Evolutionary conservation across 306 rosid species (phyloP).

Genomic region (Senna tora): DNA sequence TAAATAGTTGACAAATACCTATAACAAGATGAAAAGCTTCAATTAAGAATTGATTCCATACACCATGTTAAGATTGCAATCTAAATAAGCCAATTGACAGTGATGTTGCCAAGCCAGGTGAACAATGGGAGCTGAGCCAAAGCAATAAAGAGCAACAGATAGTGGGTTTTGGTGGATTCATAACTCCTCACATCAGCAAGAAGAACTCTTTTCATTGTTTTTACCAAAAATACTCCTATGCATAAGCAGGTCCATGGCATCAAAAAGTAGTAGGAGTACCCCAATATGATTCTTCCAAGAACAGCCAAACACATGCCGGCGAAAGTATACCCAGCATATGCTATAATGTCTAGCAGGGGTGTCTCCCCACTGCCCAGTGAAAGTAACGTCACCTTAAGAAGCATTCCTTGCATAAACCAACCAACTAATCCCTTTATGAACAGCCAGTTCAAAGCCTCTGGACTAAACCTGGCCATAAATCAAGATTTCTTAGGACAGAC

Average conservation of each 20-base stretch:
- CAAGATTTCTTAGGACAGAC: conserved; percentile 18
- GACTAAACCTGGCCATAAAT: conserved; percentile 74
- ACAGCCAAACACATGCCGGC: conserved; percentile 86
- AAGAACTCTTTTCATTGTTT: conserved; percentile 92
- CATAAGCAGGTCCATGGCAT: conserved; percentile 92
- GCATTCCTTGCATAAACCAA: conserved; percentile 80
- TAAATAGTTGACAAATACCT: neutral
- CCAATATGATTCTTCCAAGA: conserved; percentile 63
- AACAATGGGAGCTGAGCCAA: conserved; percentile 92
- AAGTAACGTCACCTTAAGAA: conserved; percentile 74
- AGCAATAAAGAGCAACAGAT: conserved; percentile 88
- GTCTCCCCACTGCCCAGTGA: conserved; percentile 87
- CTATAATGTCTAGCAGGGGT: conserved; percentile 83
- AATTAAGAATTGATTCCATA: conserved; percentile 36
- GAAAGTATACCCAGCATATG: conserved; percentile 83
- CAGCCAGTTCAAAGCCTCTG: conserved; percentile 91
- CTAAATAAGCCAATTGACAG: conserved; percentile 88
- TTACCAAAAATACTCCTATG: conserved; percentile 97
- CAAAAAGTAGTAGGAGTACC: conserved; percentile 77
- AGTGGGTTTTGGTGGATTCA: conserved; percentile 90
- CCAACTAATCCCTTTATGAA: conserved; percentile 93
- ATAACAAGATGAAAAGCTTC: neutral
- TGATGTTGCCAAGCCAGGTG: conserved; percentile 90
- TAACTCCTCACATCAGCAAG: conserved; percentile 89
- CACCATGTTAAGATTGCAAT: conserved; percentile 37